Percentiles rank a stretch among this genome's conserved stretches.
phyloP scores from a whole-genome alignment of 2,329 filamentous ascomycete genomes.

The Cadophora malorum region DNA sequence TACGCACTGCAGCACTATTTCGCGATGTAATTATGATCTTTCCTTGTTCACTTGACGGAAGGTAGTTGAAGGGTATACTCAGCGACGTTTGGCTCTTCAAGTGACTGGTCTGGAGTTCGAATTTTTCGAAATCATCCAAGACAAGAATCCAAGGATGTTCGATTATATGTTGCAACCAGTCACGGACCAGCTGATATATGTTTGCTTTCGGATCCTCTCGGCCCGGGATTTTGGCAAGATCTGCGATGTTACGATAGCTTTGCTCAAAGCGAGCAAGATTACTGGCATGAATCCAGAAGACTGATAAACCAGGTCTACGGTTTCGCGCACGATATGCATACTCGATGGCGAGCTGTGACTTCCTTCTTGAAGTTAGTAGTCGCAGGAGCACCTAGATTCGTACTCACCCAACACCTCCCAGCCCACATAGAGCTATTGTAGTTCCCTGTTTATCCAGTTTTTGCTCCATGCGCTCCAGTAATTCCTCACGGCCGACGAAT shows the following conservation, averaged over 20 bases:
- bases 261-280: conserved; percentile 46
- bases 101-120: conserved; percentile 27
- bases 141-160: conserved; percentile 47
- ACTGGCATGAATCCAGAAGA: conserved; percentile 50
- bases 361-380: conserved; percentile 41
- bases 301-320: conserved; percentile 39
- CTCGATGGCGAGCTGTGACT: conserved; percentile 49
- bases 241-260: conserved; percentile 46
- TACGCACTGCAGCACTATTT: too few species aligned
- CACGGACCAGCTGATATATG: conserved; percentile 44
- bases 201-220: conserved; percentile 44
- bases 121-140: conserved; percentile 48
- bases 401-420: neutral
- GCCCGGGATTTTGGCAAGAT: conserved; percentile 42
- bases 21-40: conserved; percentile 38
- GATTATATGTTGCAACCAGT: conserved; percentile 41
- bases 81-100: conserved; percentile 22
- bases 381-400: conserved; percentile 13
- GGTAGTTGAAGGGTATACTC: conserved; percentile 33
- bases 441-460: too few species aligned
- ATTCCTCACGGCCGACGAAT: too few species aligned
- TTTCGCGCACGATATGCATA: conserved; percentile 45
- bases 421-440: too few species aligned
- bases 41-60: conserved; percentile 35
- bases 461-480: too few species aligned